Conservation (phyloP, 1,284 basidiomycete genomes). For the Naganishia sp. region DNA sequence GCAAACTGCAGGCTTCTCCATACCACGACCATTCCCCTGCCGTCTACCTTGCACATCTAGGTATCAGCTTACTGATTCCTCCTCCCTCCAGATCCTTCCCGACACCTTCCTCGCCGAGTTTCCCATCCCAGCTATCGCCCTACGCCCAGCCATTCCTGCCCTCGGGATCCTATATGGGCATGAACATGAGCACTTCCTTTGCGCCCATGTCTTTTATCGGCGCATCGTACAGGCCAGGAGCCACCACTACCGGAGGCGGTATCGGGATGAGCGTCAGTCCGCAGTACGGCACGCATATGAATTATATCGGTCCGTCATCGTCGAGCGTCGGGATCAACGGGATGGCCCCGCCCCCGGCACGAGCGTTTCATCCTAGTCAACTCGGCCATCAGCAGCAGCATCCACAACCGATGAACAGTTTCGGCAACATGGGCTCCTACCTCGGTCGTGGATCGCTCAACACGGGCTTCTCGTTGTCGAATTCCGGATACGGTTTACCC, state of each 20-base stretch:
- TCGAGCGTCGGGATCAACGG: slow-evolving; percentile 22
- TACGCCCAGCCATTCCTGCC: slow-evolving; percentile 33
- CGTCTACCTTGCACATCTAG: neutral
- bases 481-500: slow-evolving; percentile 17
- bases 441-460: slow-evolving; percentile 16
- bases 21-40: neutral
- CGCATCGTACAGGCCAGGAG: slow-evolving; percentile 9
- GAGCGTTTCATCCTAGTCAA: slow-evolving; percentile 4
- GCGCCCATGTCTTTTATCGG: slow-evolving; percentile 20
- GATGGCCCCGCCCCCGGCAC: slow-evolving; percentile 7
- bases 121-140: slow-evolving; percentile 34
- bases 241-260: neutral
- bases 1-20: too few relatives aligned
- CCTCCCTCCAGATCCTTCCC: slow-evolving; percentile 5
- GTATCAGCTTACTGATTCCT: neutral
- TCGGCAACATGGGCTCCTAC: slow-evolving; percentile 28
- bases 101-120: slow-evolving; percentile 21
- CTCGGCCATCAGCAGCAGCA: neutral
- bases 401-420: slow-evolving; percentile 23
- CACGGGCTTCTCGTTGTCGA: slow-evolving; percentile 16
- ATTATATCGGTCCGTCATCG: neutral
- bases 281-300: slow-evolving; percentile 27
- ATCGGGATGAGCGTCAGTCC: slow-evolving; percentile 33
- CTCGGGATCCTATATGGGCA: slow-evolving; percentile 15
- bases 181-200: slow-evolving; percentile 25